These are phyloP conservation scores for Coemansia sp. DNA, from an alignment of 192 early-diverging fungal genomes.

Conservation along the genomic window DNA sequence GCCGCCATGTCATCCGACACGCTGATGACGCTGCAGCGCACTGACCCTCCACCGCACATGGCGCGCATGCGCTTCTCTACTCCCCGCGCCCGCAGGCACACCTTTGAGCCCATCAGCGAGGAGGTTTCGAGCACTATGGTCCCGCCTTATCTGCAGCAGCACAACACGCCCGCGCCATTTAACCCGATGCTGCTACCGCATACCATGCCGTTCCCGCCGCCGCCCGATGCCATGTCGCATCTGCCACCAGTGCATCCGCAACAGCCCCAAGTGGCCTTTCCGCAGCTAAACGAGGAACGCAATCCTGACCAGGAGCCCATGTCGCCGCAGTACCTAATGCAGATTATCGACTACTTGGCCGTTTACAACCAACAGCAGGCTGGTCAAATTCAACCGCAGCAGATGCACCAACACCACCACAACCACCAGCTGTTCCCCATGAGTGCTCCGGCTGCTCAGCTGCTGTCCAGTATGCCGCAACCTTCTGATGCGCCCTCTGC, in stretches of 20 bases:
- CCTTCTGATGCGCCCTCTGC: constrained; percentile 7
- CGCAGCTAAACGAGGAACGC: constrained; percentile 40
- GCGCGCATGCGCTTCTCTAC: constrained; percentile 13
- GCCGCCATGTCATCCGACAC: constrained; percentile 23
- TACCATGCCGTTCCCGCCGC: constrained; percentile 42
- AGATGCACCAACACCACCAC: neutral
- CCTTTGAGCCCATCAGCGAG: constrained; percentile 51
- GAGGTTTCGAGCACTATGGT: constrained; percentile 36
- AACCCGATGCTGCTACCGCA: constrained; percentile 50
- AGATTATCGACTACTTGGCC: constrained; percentile 53
- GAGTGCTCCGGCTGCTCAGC: constrained; percentile 4
- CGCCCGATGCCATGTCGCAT: constrained; percentile 12
- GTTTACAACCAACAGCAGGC: constrained; percentile 28
- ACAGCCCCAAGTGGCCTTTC: constrained; percentile 29
- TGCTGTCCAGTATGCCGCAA: constrained; percentile 12
- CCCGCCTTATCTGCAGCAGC: constrained; percentile 16
- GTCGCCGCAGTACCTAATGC: constrained; percentile 49
- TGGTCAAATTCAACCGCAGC: constrained; percentile 10
- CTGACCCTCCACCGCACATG: constrained; percentile 1
- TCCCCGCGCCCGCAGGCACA: constrained; percentile 26
- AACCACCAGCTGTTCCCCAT: constrained; percentile 14
- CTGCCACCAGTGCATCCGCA: neutral
- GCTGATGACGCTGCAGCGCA: constrained; percentile 20
- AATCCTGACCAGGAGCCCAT: constrained; percentile 21
- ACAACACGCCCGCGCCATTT: constrained; percentile 16